Evolutionary conservation across 805 yeast genomes (phyloP), one percentile per base, ranked within the genome.

Genomic region (Metschnikowia arizonensis): DNA sequence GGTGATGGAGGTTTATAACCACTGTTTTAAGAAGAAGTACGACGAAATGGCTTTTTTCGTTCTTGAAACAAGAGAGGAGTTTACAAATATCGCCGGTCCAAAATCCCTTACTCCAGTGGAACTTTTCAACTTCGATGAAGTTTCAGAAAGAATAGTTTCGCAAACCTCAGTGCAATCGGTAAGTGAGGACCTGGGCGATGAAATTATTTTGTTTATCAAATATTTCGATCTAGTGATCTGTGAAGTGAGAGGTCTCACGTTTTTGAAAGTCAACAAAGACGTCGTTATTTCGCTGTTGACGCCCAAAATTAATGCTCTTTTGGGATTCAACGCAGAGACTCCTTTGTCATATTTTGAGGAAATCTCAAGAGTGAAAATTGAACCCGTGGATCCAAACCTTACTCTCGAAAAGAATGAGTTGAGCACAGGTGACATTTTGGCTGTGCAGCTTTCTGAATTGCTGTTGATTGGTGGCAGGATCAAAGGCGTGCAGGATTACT

Each of bases 341-440:
- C 60, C 66, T 10, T 54, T 78, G 28, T 65, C 62, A 12, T 59
- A 77, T 15, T 77, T 58, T 50, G 95, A 86, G 61, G 95, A 86
- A 55, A 62, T 83, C 19, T 77, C 79, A 31, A 78, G 79, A 2
- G 68, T 67, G 4, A 72, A 74, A 29, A 70, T 83, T 31, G 81
- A 79, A 19, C 56, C 57, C 10, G 48, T 82, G 33, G 73, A 64
- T 36, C 56, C 60, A 7, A 47, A 52, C n/a, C 54, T 55, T 28
- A 68, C 80, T 1, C 78, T 78, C 56, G 77, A 74, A 51, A 74
- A 77, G 47, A 66, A 74, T 31, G 93, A 86, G 53, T 58, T 85
- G 15, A 69, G 73, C 5, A 77, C 74, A 46, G 95, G 95, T 55
- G 95, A 86, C 58, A 83, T 86, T 12, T 59, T 86, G 23, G 64